These are phyloP conservation scores for Kazachstania taianensis DNA, from an alignment of 805 yeast genomes.

Conservation along the genomic window DNA sequence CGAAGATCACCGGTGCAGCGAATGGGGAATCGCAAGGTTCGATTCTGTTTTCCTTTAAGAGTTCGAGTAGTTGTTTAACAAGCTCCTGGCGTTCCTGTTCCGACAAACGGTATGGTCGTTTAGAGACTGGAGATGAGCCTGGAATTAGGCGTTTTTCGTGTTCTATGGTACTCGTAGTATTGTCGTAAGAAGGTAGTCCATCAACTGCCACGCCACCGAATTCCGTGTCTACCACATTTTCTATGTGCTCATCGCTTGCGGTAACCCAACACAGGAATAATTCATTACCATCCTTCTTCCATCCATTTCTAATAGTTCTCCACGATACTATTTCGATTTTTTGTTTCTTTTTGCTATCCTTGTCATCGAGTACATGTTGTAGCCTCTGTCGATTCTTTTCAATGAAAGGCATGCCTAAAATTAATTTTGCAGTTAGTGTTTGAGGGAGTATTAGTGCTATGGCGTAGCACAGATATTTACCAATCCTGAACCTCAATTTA, in stretches of 20 bases:
- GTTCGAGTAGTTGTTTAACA: neutral
- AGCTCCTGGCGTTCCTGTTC: neutral
- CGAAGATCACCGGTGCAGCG: constrained; percentile 11
- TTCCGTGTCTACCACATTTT: neutral
- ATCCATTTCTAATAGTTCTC: neutral
- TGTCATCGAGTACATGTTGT: neutral
- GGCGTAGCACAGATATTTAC: neutral
- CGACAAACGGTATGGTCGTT: neutral
- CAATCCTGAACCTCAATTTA: no score
- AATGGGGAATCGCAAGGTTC: constrained; percentile 7
- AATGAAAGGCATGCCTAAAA: neutral
- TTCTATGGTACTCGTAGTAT: neutral
- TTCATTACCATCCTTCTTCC: neutral
- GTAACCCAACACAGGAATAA: neutral
- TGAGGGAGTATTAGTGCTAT: neutral
- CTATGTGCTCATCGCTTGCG: neutral
- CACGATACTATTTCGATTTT: neutral
- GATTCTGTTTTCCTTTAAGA: neutral
- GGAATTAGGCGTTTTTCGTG: neutral
- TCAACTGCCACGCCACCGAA: neutral
- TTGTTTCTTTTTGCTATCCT: neutral
- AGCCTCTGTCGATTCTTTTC: neutral
- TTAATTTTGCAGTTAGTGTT: neutral
- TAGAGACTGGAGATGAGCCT: neutral
- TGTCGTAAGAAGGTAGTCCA: neutral